A percentile compares a stretch with the other conserved stretches of the same genome.
Evolutionary conservation across 208 protist species (phyloP).

Genomic region (Leishmania martiniquensis): DNA sequence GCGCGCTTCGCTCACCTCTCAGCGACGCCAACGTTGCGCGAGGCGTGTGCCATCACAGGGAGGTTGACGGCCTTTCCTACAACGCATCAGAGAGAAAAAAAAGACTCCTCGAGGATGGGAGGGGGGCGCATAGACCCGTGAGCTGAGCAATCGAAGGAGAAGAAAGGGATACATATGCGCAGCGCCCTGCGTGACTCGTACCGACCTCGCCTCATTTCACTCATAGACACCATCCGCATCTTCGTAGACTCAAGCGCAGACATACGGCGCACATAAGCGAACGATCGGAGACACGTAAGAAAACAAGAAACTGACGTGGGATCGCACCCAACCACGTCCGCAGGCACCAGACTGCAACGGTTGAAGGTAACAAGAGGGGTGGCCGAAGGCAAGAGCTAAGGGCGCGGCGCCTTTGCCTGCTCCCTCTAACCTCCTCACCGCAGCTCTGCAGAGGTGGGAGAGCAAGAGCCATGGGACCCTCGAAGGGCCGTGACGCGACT

Average conservation of each 20-base stretch:
- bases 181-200: background rate
- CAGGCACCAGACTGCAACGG: background rate
- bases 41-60: background rate
- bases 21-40: background rate
- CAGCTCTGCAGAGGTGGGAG: background rate
- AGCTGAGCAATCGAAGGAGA: background rate
- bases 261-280: background rate
- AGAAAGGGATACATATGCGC: background rate
- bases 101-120: background rate
- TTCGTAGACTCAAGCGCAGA: background rate
- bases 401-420: background rate
- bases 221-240: background rate
- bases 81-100: background rate
- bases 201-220: background rate
- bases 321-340: background rate
- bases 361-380: background rate
- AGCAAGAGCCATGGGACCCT: constrained; percentile 4
- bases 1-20: background rate
- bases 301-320: background rate
- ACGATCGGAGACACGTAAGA: no score
- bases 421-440: background rate
- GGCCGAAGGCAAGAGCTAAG: background rate
- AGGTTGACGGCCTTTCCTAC: background rate
- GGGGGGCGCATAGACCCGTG: background rate
- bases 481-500: constrained; percentile 5